phyloP scores from a whole-genome alignment of 2,329 filamentous ascomycete genomes.

The Rhexocercosporidium sp. region DNA sequence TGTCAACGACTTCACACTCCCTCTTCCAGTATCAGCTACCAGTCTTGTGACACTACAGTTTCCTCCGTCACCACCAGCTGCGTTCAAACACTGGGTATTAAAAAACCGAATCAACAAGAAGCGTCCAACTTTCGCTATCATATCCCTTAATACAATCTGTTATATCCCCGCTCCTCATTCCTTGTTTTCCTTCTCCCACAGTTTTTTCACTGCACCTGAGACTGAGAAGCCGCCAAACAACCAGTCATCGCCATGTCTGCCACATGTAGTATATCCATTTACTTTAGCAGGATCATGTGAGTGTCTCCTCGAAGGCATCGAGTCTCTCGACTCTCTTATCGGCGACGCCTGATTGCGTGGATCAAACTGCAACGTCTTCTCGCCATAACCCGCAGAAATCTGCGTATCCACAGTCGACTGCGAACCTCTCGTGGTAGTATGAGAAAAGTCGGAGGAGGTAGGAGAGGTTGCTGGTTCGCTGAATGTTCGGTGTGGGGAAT shows the following conservation, averaged over 20 bases:
- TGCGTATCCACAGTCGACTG: neutral
- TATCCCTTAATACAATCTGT: neutral
- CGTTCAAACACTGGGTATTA: neutral
- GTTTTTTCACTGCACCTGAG: constrained; percentile 26
- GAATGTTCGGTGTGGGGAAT: constrained; percentile 14
- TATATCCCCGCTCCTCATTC: neutral
- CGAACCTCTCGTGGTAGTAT: neutral
- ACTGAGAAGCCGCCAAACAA: constrained; percentile 31
- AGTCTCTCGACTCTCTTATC: neutral
- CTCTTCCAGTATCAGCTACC: neutral
- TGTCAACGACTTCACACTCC: neutral
- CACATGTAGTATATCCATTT: constrained; percentile 35
- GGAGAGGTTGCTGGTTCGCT: constrained; percentile 12
- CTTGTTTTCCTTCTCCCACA: constrained; percentile 26
- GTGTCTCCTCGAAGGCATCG: constrained; percentile 17
- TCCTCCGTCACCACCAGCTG: neutral
- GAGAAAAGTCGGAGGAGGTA: neutral
- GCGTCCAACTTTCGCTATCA: neutral
- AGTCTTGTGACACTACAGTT: neutral
- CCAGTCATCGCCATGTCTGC: constrained; percentile 37
- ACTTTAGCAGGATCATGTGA: constrained; percentile 22
- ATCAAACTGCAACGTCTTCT: constrained; percentile 8
- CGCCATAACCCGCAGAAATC: constrained; percentile 9
- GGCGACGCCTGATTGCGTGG: neutral
- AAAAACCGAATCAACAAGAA: neutral